Evolutionary conservation across 2,329 filamentous ascomycete species (phyloP), one percentile per base, ranked within the genome.

Genomic region (Penicillium sp.): DNA sequence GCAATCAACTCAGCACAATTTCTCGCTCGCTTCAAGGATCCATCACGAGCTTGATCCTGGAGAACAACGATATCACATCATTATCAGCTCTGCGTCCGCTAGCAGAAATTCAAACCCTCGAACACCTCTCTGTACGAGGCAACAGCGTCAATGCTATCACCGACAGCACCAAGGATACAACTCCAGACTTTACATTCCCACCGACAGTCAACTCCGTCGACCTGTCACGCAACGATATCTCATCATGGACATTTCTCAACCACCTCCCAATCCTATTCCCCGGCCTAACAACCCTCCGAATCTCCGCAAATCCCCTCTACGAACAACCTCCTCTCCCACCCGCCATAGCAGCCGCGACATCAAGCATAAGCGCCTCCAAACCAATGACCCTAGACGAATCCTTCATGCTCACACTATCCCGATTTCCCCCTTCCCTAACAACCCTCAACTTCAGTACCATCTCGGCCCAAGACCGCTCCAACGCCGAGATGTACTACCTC

Each of bases 401-500:
- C 0, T 94, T 92, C 78, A 96, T 96, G 90, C 83, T 97, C 50
- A 91, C 91, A 0, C 81, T 96, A 28, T 91, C 89, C 31, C 90
- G 92, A 2, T 80, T 97, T 1, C 83, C 66, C 4, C 0, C 84
- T 1, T 78, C 79, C 1, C 83, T 98, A 10, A 83, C 83, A 55
- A 82, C 81, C 0, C 83, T 97, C 17, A 81, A 81, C 60, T 79
- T 78, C 65, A 76, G 87, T 63, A 78, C 80, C 15, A 88, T 98
- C 66, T 88, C 87, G 0, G 67, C 81, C 1, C 86, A 88, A 43
- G 93, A 98, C 73, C 87, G 94, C 17, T 83, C 86, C 55, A 95
- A 98, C 70, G 92, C 92, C 4, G 95, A 98, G 68, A 88, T 94
- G 70, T 99, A 96, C 74, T 99, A 99, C 74, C 85, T 98, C 11